Base-by-base conservation (phyloP, 2,329 filamentous ascomycete species). In the Mycosphaerella sp. region DNA sequence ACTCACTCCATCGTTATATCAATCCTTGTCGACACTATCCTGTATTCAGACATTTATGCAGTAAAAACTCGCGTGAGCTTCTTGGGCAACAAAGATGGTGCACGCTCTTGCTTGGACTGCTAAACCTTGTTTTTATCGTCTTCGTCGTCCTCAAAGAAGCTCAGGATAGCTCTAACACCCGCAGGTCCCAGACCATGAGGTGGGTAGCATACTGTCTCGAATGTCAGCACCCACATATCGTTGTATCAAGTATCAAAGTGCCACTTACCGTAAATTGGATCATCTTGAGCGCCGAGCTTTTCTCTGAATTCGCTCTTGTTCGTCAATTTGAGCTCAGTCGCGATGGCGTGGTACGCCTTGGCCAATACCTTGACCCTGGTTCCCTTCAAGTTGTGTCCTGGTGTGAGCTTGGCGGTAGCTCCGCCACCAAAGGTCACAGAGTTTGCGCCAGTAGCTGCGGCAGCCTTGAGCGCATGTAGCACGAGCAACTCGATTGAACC, bases 241-340 rank as follows among this genome's bases (percentile, higher is more conserved):
- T 12, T 13, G 18, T 4, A 27, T 9, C 10, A 42, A 44, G 7
- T 25, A 25, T 10, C 35, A 30, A 32, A 2, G 2, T 21, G 45
- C 12, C 37, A 61, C 64, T 62, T 56, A 67, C 65, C 60, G 70
- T 88, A 96, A 25, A 91, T 82, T 42, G 86, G 82, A 64, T 95
- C 89, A 54, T 90, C 88, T 52, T 81, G 75, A 4, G 87, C 87
- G 47, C 90, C 90, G 68, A 96, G 81, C 77, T 96, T 96, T 73
- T 87, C 85, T 54, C 90, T 78, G 74, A 96, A 96, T 68, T 90
- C 89, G 48, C 81, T 85, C 80, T 95, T 95, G 66, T 86, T 82
- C 41, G 84, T 85, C 58, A 95, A 76, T 60, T 86, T 85, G 60
- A 95, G 81, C 67, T 90, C 88, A 63, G 86, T 86, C 37, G 87